phyloP scores from a whole-genome alignment of 345 rosid genomes.

The Aquilaria yunnanensis region DNA sequence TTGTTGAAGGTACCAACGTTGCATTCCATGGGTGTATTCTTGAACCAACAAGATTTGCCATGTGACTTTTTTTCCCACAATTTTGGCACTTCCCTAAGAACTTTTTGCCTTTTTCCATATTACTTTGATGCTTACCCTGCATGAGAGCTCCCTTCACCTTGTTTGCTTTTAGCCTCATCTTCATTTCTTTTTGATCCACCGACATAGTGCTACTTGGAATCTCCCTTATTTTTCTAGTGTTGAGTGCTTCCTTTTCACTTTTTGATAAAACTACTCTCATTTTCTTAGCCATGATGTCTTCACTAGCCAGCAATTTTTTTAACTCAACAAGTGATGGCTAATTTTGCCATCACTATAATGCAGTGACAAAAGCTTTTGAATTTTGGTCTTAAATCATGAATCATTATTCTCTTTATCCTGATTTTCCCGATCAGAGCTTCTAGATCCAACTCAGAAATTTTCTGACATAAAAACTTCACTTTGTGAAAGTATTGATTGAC shows the following conservation, averaged over 20 bases:
- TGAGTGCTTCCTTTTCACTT: neutral
- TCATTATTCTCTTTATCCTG: neutral
- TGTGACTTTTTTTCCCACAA: no score
- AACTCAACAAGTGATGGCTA: slow-evolving; percentile 8
- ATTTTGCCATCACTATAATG: neutral
- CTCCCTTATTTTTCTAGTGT: neutral
- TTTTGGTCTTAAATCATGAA: slow-evolving; percentile 5
- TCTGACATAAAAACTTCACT: neutral
- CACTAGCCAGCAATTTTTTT: neutral
- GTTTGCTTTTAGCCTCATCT: neutral
- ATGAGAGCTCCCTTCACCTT: neutral
- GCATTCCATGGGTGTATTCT: no score
- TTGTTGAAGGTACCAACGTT: no score
- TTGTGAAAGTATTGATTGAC: neutral
- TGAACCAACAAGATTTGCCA: no score
- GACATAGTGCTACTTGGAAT: neutral
- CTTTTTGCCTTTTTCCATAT: no score
- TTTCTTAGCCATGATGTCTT: no score
- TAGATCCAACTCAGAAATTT: neutral
- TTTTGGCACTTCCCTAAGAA: no score
- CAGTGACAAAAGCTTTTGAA: neutral
- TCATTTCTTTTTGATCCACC: neutral
- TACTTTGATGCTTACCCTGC: no score
- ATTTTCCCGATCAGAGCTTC: neutral
- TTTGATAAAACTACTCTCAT: neutral